Conservation (phyloP, 1,139 yeast species). For the Wickerhamiella pararugosa region DNA sequence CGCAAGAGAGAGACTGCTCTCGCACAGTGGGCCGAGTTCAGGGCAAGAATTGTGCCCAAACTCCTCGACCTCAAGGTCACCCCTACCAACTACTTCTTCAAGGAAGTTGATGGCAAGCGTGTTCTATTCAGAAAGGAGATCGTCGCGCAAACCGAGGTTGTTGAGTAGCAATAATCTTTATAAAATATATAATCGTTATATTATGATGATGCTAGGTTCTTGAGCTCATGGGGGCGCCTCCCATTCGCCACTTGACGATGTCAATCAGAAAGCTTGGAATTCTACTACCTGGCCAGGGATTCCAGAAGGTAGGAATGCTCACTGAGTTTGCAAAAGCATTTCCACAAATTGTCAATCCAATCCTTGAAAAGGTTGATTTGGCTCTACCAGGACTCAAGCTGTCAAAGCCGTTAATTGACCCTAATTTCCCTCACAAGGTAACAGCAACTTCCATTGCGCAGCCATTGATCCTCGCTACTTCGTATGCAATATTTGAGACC, state of each 20-base stretch:
- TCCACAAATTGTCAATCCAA: conserved; percentile 13
- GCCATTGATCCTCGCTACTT: conserved; percentile 42
- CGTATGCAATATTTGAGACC: conserved; percentile 28
- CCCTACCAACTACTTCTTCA: conserved; percentile 14
- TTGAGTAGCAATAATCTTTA: neutral
- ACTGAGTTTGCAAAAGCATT: conserved; percentile 15
- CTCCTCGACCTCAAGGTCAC: conserved; percentile 18
- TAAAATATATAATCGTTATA: neutral
- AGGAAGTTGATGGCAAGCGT: conserved; percentile 14
- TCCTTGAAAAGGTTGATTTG: conserved; percentile 23
- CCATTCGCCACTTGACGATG: no score
- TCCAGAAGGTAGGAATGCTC: conserved; percentile 27
- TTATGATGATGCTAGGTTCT: neutral
- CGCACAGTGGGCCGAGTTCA: conserved; percentile 77
- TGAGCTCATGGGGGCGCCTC: no score
- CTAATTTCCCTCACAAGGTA: conserved; percentile 14
- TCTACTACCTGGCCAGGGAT: conserved; percentile 29
- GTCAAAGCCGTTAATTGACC: conserved; percentile 18
- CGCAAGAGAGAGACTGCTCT: conserved; percentile 69
- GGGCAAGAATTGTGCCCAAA: conserved; percentile 39
- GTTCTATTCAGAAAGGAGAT: conserved; percentile 11
- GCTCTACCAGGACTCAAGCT: conserved; percentile 18
- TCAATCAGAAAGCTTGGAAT: conserved; percentile 10
- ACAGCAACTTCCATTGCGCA: conserved; percentile 40
- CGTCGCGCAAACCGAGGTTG: conserved; percentile 1